Evolutionary conservation across 1,139 yeast species (phyloP), one percentile per base, ranked within the genome.

Genomic region (Pichia cactophila): DNA sequence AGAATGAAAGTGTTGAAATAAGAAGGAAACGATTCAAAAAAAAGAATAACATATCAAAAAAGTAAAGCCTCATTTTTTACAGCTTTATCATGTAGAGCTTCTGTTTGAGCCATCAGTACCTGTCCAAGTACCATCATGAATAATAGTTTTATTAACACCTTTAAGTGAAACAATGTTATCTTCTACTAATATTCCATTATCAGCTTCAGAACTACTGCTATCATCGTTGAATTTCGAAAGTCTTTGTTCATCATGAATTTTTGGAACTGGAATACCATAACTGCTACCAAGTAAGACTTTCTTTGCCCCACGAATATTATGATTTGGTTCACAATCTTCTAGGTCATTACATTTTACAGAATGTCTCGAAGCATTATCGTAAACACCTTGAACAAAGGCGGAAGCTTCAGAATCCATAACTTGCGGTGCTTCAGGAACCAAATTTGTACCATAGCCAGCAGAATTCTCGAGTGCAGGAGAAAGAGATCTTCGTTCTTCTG

Each of bases 101-200:
- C 39, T 16, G 12, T 9, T 20, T 9, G 39, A 36, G n/a, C 39
- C 12, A 11, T 16, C 39, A 23, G 8, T 23, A 20, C 29, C 29
- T 14, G 10, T 40, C 48, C 50, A 45, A 11, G 31, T 48, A 35
- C 51, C 48, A 39, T 51, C 54, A 38, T 51, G 52, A 62, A 89
- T 88, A 55, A 89, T 86, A 7, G 95, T 87, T 70, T 89, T 89
- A 59, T 81, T 83, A 17, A 87, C 87, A 48, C 96, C 97, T 59
- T 83, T 82, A 26, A 86, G 86, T 50, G 84, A 86, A 37, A 88
- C 80, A n/a, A 88, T 83, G 42, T 49, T 55, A 36, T 86, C 81
- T 66, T 89, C 96, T 52, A 86, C 78, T 50, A 88, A 83, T 4
- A 95, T 92, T 6, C 55, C 52, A 44, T 52, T 23, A 14, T 45